These are phyloP conservation scores for Claviceps sp. DNA, from an alignment of 2,329 filamentous ascomycete genomes.

Conservation along the genomic window DNA sequence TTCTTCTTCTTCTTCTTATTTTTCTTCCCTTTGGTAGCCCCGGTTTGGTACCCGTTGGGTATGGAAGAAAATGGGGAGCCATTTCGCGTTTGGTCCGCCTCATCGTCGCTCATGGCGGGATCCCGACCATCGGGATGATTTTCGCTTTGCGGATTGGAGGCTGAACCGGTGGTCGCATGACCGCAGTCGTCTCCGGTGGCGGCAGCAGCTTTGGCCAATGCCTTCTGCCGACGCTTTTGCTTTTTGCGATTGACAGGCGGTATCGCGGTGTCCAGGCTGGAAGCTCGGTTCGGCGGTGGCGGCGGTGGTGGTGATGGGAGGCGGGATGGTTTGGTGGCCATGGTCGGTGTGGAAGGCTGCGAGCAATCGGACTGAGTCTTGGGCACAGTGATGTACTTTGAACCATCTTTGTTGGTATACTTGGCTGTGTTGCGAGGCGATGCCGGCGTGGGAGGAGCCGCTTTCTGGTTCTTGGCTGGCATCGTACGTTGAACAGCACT, in stretches of 20 bases:
- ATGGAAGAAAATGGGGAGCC: slow-evolving; percentile 12
- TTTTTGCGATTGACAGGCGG: slow-evolving; percentile 77
- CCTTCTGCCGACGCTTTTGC: slow-evolving; percentile 83
- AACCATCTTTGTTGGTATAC: slow-evolving; percentile 55
- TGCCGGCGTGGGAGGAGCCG: slow-evolving; percentile 33
- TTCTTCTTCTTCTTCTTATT: slow-evolving; percentile 51
- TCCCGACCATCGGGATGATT: slow-evolving; percentile 29
- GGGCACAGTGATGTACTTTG: slow-evolving; percentile 54
- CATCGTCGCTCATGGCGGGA: slow-evolving; percentile 41
- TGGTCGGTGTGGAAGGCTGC: slow-evolving; percentile 37
- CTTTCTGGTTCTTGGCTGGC: slow-evolving; percentile 40
- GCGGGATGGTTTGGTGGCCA: slow-evolving; percentile 22
- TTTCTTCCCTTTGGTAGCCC: slow-evolving; percentile 29
- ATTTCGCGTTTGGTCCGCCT: slow-evolving; percentile 28
- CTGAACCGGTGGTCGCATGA: slow-evolving; percentile 21
- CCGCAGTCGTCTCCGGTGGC: slow-evolving; percentile 27
- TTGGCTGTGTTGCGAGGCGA: slow-evolving; percentile 44
- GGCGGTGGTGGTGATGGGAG: neutral
- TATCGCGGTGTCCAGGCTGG: slow-evolving; percentile 19
- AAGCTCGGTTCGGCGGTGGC: slow-evolving; percentile 9
- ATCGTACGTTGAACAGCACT: slow-evolving; percentile 24
- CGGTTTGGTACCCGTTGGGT: slow-evolving; percentile 16
- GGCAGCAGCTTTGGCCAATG: slow-evolving; percentile 54
- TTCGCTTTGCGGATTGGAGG: slow-evolving; percentile 10
- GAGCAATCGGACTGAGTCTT: slow-evolving; percentile 42